Evolutionary conservation across 148 eudicot genomes (phyloP).

Genomic region (Rhododendron mucronatum): DNA sequence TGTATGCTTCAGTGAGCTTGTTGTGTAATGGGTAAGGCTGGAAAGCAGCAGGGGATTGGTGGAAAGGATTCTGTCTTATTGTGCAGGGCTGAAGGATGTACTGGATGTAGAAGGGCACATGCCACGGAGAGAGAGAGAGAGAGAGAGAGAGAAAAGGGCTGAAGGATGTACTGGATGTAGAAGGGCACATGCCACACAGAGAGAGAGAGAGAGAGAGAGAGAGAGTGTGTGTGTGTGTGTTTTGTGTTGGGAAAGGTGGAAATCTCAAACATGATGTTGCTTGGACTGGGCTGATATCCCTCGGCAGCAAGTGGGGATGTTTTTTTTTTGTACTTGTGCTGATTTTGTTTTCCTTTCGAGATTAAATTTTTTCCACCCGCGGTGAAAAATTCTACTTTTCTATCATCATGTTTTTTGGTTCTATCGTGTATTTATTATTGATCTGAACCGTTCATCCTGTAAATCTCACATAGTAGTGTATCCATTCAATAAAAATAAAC

Average conservation of each 20-base stretch:
- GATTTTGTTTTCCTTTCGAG: not conserved
- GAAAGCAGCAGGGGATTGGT: constrained; percentile 21
- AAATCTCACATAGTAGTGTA: no score
- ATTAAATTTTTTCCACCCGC: no score
- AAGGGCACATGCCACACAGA: not conserved
- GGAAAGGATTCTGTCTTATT: constrained; percentile 17
- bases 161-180: constrained; percentile 4
- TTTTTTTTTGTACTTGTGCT: not conserved
- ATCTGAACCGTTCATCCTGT: no score
- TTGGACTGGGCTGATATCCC: not conserved
- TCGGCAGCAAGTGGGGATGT: constrained; percentile 3
- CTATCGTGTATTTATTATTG: no score
- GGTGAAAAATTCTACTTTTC: fast-evolving
- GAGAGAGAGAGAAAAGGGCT: constrained; percentile 10
- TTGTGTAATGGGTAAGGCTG: constrained; percentile 11
- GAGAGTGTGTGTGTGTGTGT: not conserved
- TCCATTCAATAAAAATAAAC: no score
- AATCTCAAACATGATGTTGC: not conserved
- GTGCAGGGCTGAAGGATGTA: constrained; percentile 12
- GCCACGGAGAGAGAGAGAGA: not conserved
- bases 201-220: not conserved
- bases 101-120: constrained; percentile 1
- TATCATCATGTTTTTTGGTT: fast-evolving
- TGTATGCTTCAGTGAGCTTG: constrained; percentile 9
- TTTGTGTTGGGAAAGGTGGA: not conserved